These are phyloP conservation scores for Claviceps arundinis DNA, from an alignment of 2,329 filamentous ascomycete species.

Conservation along the genomic window DNA sequence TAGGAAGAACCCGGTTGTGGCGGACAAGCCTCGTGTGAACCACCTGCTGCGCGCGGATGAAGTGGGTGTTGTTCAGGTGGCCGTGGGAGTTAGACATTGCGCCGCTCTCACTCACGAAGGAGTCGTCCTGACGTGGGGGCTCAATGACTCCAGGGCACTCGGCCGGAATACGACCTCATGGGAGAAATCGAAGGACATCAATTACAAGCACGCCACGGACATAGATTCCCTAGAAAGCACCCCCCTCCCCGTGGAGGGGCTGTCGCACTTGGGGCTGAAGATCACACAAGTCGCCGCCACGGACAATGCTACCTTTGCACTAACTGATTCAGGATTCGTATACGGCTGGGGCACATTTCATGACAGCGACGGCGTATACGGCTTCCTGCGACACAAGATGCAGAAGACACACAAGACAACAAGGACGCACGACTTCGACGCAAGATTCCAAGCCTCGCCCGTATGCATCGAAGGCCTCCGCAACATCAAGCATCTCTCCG, in stretches of 20 bases:
- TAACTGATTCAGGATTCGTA: conserved; percentile 54
- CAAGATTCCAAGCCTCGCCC: conserved; percentile 18
- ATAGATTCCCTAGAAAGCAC: conserved; percentile 47
- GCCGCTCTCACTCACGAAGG: conserved; percentile 49
- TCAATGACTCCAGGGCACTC: conserved; percentile 52
- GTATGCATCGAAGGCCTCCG: conserved; percentile 38
- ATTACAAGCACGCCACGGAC: conserved; percentile 27
- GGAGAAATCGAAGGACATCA: conserved; percentile 21
- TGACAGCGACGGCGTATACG: conserved; percentile 14
- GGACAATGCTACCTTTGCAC: conserved; percentile 55
- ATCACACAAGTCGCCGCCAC: conserved; percentile 48
- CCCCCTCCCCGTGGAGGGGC: conserved; percentile 32
- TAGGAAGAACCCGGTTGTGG: conserved; percentile 1
- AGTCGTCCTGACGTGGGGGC: conserved; percentile 51
- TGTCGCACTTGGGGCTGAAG: conserved; percentile 34
- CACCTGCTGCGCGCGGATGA: conserved; percentile 35
- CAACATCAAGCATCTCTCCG: conserved; percentile 45
- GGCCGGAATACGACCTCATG: conserved; percentile 39
- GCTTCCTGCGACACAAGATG: conserved; percentile 5
- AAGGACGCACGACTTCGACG: conserved; percentile 14
- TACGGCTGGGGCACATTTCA: conserved; percentile 70
- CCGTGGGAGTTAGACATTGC: conserved; percentile 51
- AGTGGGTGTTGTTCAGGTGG: conserved; percentile 41
- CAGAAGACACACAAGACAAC: conserved; percentile 22
- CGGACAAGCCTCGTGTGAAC: conserved; percentile 27